Conservation (phyloP, 306 rosid species). For the Trichosanthes truncata region DNA sequence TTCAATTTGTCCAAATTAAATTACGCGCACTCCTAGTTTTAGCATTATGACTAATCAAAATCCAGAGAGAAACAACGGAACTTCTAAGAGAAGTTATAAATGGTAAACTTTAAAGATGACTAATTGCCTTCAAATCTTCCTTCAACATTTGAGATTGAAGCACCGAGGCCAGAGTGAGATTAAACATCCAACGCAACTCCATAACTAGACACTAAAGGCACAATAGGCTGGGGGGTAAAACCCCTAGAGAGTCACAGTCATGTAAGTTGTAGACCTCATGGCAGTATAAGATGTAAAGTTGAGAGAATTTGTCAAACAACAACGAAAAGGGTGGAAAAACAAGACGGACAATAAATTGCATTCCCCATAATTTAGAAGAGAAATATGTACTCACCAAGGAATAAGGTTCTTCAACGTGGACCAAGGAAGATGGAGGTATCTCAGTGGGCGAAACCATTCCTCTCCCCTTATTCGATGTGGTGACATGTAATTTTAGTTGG, state of each 20-base stretch:
- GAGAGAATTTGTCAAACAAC: background rate
- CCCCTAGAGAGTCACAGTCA: background rate
- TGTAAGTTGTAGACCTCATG: background rate
- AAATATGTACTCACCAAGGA: conserved; percentile 43
- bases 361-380: background rate
- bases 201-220: background rate
- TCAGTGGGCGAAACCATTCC: conserved; percentile 48
- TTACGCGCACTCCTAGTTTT: background rate
- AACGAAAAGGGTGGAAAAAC: background rate
- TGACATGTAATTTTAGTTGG: conserved; percentile 39
- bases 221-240: background rate
- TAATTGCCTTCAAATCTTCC: background rate
- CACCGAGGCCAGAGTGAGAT: background rate
- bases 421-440: conserved; percentile 54
- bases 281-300: background rate
- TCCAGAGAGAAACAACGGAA: background rate
- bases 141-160: background rate
- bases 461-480: conserved; percentile 51
- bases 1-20: too few species aligned
- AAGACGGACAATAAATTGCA: background rate
- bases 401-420: conserved; percentile 71
- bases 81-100: background rate
- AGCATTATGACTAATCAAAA: background rate
- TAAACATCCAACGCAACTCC: background rate
- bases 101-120: background rate